Percentiles rank a stretch among this genome's conserved stretches.
These are phyloP conservation scores for Cryptosporidium muris DNA, from an alignment of 169 alveolate genomes.

Conservation along the genomic window DNA sequence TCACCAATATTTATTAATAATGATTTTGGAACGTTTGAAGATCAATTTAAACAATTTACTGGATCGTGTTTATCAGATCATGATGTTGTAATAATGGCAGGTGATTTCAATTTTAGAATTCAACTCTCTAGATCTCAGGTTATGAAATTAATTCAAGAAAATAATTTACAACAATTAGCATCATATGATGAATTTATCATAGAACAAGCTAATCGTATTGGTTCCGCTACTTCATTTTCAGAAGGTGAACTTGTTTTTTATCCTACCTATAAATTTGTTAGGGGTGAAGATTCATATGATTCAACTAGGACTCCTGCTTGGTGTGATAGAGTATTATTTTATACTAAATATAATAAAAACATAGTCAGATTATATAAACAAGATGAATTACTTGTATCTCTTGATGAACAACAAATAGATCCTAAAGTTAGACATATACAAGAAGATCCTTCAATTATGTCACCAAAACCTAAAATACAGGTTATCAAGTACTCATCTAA, in stretches of 20 bases:
- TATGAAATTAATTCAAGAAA: constrained; percentile 48
- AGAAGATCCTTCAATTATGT: constrained; percentile 3
- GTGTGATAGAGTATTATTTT: constrained; percentile 85
- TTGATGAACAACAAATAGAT: background rate
- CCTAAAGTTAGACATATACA: background rate
- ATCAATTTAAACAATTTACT: constrained; percentile 58
- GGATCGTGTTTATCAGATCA: constrained; percentile 77
- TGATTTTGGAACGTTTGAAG: constrained; percentile 75
- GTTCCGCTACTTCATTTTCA: constrained; percentile 72
- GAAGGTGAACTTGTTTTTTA: constrained; percentile 86
- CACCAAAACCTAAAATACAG: background rate
- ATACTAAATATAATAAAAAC: background rate
- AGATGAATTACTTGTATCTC: constrained; percentile 1
- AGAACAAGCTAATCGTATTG: constrained; percentile 73
- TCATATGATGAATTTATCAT: constrained; percentile 76
- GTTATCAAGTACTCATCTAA: constrained; percentile 77
- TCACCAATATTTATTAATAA: constrained; percentile 71
- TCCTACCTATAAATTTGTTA: constrained; percentile 91
- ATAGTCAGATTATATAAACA: background rate
- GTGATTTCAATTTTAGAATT: constrained; percentile 90
- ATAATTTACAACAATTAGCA: constrained; percentile 66
- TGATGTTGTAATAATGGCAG: constrained; percentile 83
- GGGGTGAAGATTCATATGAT: constrained; percentile 84
- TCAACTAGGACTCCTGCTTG: constrained; percentile 92
- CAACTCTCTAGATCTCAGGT: constrained; percentile 75